phyloP scores from a whole-genome alignment of 768 basidiomycete genomes.

The Leucocoprinus birnbaumii region DNA sequence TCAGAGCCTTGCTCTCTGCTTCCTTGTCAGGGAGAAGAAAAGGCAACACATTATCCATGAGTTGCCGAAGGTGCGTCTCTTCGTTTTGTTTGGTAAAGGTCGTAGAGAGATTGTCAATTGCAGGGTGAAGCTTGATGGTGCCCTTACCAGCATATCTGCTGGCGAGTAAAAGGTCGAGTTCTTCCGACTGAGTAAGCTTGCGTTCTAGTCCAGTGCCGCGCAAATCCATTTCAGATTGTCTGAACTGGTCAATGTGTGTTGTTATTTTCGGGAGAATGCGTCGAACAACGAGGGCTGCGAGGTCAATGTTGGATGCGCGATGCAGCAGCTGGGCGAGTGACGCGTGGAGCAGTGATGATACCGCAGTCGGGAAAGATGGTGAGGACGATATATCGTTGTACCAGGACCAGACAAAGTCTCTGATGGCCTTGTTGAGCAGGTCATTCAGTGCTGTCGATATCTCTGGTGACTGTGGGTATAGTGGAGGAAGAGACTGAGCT shows the following conservation, averaged over 20 bases:
- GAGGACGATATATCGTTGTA: slow-evolving; percentile 85
- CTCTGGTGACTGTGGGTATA: slow-evolving; percentile 61
- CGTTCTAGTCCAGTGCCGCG: slow-evolving; percentile 82
- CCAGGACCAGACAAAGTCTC: slow-evolving; percentile 90
- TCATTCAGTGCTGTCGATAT: slow-evolving; percentile 76
- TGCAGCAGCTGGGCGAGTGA: slow-evolving; percentile 56
- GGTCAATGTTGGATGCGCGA: slow-evolving; percentile 59
- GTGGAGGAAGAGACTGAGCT: slow-evolving; percentile 62
- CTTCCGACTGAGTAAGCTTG: slow-evolving; percentile 84
- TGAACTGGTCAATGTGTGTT: slow-evolving; percentile 85
- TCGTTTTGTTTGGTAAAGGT: slow-evolving; percentile 89
- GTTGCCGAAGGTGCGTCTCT: slow-evolving; percentile 74
- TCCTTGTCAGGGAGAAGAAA: slow-evolving; percentile 77
- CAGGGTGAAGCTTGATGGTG: slow-evolving; percentile 70
- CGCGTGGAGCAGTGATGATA: slow-evolving; percentile 72
- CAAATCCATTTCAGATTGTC: slow-evolving; percentile 83
- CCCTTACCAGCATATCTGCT: slow-evolving; percentile 73
- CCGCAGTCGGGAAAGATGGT: slow-evolving; percentile 83
- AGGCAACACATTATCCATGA: slow-evolving; percentile 72
- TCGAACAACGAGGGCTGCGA: slow-evolving; percentile 74
- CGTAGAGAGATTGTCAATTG: slow-evolving; percentile 85
- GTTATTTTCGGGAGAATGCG: slow-evolving; percentile 89
- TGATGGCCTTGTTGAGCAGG: slow-evolving; percentile 74
- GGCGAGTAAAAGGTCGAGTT: slow-evolving; percentile 83
- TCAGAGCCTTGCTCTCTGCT: slow-evolving; percentile 63